Evolutionary conservation across 768 basidiomycete genomes (phyloP).

Genomic region (Tulasnella sp.): DNA sequence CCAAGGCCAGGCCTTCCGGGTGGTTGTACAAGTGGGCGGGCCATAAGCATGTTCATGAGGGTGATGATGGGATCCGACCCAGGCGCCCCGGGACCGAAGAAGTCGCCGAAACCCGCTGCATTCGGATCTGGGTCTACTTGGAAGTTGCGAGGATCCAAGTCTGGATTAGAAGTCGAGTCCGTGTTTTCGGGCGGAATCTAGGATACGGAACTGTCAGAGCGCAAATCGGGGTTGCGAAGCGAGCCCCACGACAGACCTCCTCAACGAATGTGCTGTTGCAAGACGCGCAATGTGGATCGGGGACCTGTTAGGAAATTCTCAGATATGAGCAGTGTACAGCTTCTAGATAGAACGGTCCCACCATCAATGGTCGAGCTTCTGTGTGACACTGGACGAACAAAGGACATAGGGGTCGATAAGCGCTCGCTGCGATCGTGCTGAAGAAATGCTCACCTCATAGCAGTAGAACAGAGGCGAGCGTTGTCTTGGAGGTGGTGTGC

Average conservation of each 20-base stretch:
- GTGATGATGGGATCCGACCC: conserved; percentile 15
- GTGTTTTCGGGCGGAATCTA: conserved; percentile 10
- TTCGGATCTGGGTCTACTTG: conserved; percentile 32
- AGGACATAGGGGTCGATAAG: neutral
- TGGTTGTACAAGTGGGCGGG: neutral
- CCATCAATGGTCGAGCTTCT: conserved; percentile 86
- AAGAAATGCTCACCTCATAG: conserved; percentile 23
- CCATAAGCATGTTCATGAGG: conserved; percentile 23
- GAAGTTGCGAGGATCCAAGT: conserved; percentile 63
- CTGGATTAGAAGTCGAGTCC: neutral
- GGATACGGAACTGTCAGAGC: neutral
- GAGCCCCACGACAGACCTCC: conserved; percentile 42
- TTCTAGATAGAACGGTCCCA: conserved; percentile 37
- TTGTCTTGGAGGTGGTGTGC: conserved; percentile 1
- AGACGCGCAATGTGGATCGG: conserved; percentile 77
- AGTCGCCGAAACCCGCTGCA: conserved; percentile 3
- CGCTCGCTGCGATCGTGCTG: neutral
- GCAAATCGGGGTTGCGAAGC: neutral
- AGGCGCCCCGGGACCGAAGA: neutral
- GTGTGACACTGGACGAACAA: conserved; percentile 60
- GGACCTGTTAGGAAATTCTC: conserved; percentile 48
- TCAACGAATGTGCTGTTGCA: conserved; percentile 82
- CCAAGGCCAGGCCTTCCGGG: neutral
- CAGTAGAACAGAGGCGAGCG: conserved; percentile 27
- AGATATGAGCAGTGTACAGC: neutral